Percentiles rank a stretch among this genome's conserved stretches.
Evolutionary conservation across 148 eudicot species (phyloP).

Genomic region (Bassia scoparia): DNA sequence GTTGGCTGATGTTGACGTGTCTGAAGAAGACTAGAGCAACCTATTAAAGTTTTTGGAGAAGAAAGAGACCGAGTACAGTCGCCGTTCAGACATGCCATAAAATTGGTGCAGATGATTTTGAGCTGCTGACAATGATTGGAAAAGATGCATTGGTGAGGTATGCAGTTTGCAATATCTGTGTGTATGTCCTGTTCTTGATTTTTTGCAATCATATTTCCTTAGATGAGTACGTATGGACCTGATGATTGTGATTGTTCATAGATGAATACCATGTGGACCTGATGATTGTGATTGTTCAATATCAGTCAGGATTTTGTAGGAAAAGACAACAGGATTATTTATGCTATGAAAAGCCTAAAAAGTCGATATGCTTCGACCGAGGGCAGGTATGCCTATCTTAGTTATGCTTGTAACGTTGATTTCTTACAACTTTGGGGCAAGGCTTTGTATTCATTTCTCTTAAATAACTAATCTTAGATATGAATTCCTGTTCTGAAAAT

Average conservation of each 20-base stretch:
- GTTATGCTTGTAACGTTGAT: background rate
- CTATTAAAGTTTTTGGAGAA: constrained; percentile 81
- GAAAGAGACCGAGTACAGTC: constrained; percentile 97
- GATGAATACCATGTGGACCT: background rate
- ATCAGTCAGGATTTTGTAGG: constrained; percentile 73
- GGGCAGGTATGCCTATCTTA: constrained; percentile 67
- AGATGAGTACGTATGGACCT: background rate
- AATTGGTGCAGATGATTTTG: constrained; percentile 96
- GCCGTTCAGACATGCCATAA: constrained; percentile 96
- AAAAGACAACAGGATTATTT: constrained; percentile 77
- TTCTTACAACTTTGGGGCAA: background rate
- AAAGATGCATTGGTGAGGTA: constrained; percentile 99
- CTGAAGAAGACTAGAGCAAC: constrained; percentile 91
- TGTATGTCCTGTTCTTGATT: too few relatives aligned
- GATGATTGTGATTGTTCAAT: background rate
- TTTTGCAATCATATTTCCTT: background rate
- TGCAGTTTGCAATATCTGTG: constrained; percentile 10
- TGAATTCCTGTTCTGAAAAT: background rate
- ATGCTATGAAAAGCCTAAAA: constrained; percentile 97
- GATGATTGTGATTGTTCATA: background rate
- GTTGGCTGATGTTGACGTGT: constrained; percentile 93
- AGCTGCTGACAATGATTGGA: constrained; percentile 91
- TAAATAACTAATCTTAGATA: too few relatives aligned
- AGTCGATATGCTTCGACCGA: constrained; percentile 97
- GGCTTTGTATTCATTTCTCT: background rate